Evolutionary conservation across 768 basidiomycete species (phyloP).

Genomic region (Leccinum aurantiacum): DNA sequence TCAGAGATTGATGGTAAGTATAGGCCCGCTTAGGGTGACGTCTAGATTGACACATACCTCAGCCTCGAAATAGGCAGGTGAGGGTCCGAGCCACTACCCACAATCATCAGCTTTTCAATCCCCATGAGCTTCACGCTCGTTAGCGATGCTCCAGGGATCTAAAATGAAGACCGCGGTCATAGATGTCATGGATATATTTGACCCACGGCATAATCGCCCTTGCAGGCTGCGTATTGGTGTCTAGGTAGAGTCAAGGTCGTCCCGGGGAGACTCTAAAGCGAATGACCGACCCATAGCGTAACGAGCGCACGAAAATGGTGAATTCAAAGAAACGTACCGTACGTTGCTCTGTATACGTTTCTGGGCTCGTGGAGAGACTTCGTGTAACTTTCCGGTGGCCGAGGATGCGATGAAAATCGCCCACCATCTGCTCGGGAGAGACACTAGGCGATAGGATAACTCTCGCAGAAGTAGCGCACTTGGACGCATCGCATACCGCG

Average conservation of each 20-base stretch:
- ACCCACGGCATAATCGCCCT: background rate
- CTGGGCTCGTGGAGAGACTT: background rate
- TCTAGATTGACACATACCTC: background rate
- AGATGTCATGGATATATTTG: background rate
- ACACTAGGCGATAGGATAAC: background rate
- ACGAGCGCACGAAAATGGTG: background rate
- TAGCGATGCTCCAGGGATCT: background rate
- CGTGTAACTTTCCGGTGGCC: background rate
- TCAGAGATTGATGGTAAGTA: background rate
- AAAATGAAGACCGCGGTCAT: background rate
- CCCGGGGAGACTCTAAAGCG: background rate
- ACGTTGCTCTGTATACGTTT: background rate
- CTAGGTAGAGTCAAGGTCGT: background rate
- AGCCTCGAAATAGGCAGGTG: background rate
- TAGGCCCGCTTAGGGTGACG: background rate
- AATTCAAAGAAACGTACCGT: no score
- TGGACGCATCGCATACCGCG: background rate
- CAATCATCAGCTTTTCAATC: background rate
- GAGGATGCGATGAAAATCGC: background rate
- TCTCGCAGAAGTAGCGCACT: background rate
- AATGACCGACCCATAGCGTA: background rate
- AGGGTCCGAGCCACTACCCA: background rate
- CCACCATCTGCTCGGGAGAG: background rate
- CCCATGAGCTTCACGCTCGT: background rate
- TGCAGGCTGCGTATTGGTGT: background rate